Base-by-base conservation (phyloP, 257 asterid genomes). In the Ocimum tenuiflorum region DNA sequence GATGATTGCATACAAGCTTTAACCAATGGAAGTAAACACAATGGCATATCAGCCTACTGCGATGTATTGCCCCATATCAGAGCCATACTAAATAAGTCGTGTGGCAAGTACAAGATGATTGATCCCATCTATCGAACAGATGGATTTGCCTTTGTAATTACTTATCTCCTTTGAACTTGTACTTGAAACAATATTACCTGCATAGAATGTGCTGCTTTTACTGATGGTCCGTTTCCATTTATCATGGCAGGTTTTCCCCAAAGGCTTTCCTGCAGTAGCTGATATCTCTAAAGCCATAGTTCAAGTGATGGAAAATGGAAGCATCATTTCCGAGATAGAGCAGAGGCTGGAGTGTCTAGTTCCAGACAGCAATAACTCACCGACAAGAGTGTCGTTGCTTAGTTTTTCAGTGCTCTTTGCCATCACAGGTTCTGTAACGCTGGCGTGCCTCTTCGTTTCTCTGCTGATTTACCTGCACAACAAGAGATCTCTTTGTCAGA, bases 121-220 rank as follows among this genome's bases (percentile, higher is more conserved):
- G 78, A 75, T 15, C 90, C 82, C 0, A 63, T 67, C 45, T 70
- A 84, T 62, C 79, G 84, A 46, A 76, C 86, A 0, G 81, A 65
- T 7, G 86, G 88, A 49, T 81, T 79, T 45, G 81, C 78, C 42
- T 75, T 79, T 2, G 86, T 82, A 78, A 82, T 83, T 20, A 13
- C 58, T 45, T 29, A 1, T 58, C 35, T 10, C 52, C 19, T 68
- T 60, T 38, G 55, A 9, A 35, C 23, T 39, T 11, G n/a, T 39
- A 0, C 11, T 1, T 24, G 31, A 24, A 24, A 24, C 31, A 1
- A 4, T 24, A 4, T 24, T 24, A 4, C 1, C 31, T 24, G 31
- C 31, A 24, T 24, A 24, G 31, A 24, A 31, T 31, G 5, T 31
- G 36, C 36, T 31, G 3, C 7, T 31, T 2, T 4, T 13, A 7